phyloP scores from a whole-genome alignment of 352 stramenopile genomes.

The Plasmopara muralis region DNA sequence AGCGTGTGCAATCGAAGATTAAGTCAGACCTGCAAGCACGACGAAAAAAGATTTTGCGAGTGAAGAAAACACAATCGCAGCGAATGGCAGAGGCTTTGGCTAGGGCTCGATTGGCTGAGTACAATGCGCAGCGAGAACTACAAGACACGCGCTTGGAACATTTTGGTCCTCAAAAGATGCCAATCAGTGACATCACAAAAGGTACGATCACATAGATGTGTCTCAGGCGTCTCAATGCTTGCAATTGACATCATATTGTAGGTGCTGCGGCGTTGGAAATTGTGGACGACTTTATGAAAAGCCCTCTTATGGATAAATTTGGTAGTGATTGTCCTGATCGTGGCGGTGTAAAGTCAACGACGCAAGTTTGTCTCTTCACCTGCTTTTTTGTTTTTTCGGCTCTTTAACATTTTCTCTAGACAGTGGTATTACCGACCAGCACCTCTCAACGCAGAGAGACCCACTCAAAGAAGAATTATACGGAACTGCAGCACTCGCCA shows the following conservation, averaged over 20 bases:
- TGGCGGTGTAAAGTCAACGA: slow-evolving; percentile 2
- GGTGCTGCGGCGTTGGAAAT: slow-evolving; percentile 74
- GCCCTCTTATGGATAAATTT: slow-evolving; percentile 69
- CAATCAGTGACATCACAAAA: slow-evolving; percentile 45
- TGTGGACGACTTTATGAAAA: slow-evolving; percentile 70
- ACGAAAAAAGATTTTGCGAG: slow-evolving; percentile 53
- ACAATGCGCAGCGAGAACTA: slow-evolving; percentile 33
- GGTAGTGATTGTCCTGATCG: slow-evolving; percentile 5
- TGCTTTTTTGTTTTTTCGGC: neutral
- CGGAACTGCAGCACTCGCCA: slow-evolving; percentile 32
- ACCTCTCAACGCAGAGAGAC: slow-evolving; percentile 18
- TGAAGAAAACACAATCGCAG: slow-evolving; percentile 75
- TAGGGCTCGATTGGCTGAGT: slow-evolving; percentile 47
- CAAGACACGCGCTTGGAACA: slow-evolving; percentile 19
- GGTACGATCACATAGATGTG: slow-evolving; percentile 23
- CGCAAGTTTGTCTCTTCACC: slow-evolving; percentile 5
- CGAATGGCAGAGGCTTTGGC: slow-evolving; percentile 65
- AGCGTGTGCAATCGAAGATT: slow-evolving; percentile 49
- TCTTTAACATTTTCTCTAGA: neutral
- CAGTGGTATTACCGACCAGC: slow-evolving; percentile 2
- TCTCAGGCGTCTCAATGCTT: neutral
- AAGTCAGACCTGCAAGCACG: slow-evolving; percentile 46
- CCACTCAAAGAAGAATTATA: slow-evolving; percentile 62
- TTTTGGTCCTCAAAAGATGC: slow-evolving; percentile 29
- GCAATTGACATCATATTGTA: slow-evolving; percentile 9